phyloP scores from a whole-genome alignment of 2,329 filamentous ascomycete species.

The Blastomyces parvus region DNA sequence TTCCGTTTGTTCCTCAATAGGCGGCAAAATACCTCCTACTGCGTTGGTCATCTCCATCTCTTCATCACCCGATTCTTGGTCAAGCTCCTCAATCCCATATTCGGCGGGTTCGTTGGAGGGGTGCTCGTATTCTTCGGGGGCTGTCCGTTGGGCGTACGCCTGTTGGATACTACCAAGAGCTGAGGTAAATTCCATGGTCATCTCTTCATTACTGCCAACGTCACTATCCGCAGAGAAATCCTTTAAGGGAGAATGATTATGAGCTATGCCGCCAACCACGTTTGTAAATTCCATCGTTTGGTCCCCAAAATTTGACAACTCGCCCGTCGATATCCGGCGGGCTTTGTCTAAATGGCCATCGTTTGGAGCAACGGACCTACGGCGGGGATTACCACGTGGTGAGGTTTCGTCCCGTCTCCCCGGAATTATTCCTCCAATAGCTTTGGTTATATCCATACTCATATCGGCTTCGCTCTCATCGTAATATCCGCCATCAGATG shows the following conservation, averaged over 20 bases:
- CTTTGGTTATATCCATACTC: constrained; percentile 90
- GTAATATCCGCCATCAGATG: constrained; percentile 38
- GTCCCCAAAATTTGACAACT: constrained; percentile 40
- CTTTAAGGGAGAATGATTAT: constrained; percentile 18
- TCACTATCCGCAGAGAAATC: constrained; percentile 24
- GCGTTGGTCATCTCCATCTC: constrained; percentile 54
- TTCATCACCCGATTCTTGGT: constrained; percentile 22
- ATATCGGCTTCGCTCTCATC: constrained; percentile 53
- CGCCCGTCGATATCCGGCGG: constrained; percentile 35
- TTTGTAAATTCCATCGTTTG: constrained; percentile 41
- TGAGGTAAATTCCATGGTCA: constrained; percentile 42
- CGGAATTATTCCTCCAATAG: constrained; percentile 66
- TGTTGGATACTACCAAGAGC: constrained; percentile 35
- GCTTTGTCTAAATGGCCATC: constrained; percentile 26
- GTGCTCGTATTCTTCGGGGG: constrained; percentile 13
- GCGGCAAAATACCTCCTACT: constrained; percentile 36
- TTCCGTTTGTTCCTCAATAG: constrained; percentile 33
- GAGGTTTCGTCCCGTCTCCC: constrained; percentile 9
- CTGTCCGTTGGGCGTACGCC: constrained; percentile 7
- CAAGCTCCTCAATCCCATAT: constrained; percentile 11
- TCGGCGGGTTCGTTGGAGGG: constrained; percentile 14
- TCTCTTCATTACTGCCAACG: constrained; percentile 34
- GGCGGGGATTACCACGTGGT: constrained; percentile 19
- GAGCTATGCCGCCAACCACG: constrained; percentile 34
- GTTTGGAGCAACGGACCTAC: constrained; percentile 24